Evolutionary conservation across 345 rosid genomes (phyloP).

Genomic region (Ceriops zippeliana): DNA sequence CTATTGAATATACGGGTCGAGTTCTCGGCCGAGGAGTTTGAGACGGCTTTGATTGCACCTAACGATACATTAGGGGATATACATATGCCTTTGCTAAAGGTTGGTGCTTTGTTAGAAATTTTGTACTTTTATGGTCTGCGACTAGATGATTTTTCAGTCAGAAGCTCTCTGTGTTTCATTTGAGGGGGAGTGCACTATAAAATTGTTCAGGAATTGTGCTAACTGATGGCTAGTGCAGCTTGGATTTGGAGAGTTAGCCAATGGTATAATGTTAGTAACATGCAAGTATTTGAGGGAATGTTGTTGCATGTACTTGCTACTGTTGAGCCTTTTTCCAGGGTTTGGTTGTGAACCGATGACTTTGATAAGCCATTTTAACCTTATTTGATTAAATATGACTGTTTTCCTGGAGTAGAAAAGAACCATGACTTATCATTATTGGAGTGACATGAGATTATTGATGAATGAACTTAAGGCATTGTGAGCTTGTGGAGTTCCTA

Average conservation of each 20-base stretch:
- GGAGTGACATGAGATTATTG: too few species aligned
- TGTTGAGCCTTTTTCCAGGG: too few species aligned
- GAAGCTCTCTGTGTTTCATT: not conserved
- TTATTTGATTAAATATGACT: too few species aligned
- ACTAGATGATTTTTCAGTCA: not conserved
- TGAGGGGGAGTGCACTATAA: slow-evolving; percentile 2
- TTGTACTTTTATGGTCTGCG: slow-evolving; percentile 1
- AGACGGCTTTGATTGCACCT: slow-evolving; percentile 81
- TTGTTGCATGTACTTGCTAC: too few species aligned
- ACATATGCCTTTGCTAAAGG: slow-evolving; percentile 96
- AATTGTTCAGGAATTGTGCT: slow-evolving; percentile 9
- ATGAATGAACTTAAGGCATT: too few species aligned
- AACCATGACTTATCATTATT: too few species aligned
- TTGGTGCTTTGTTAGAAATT: slow-evolving; percentile 36
- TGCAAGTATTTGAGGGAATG: too few species aligned
- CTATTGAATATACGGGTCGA: slow-evolving; percentile 71
- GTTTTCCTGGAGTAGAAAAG: too few species aligned
- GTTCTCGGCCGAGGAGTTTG: slow-evolving; percentile 97
- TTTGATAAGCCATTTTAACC: too few species aligned
- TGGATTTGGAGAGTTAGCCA: slow-evolving; percentile 3
- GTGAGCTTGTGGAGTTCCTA: too few species aligned
- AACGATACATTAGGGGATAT: slow-evolving; percentile 89
- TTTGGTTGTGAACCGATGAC: too few species aligned
- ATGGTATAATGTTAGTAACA: not conserved
- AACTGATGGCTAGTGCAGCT: not conserved